These are phyloP conservation scores for Schoenoplectus tabernaemontani DNA, from an alignment of 202 grass and related monocot species.

Conservation along the genomic window DNA sequence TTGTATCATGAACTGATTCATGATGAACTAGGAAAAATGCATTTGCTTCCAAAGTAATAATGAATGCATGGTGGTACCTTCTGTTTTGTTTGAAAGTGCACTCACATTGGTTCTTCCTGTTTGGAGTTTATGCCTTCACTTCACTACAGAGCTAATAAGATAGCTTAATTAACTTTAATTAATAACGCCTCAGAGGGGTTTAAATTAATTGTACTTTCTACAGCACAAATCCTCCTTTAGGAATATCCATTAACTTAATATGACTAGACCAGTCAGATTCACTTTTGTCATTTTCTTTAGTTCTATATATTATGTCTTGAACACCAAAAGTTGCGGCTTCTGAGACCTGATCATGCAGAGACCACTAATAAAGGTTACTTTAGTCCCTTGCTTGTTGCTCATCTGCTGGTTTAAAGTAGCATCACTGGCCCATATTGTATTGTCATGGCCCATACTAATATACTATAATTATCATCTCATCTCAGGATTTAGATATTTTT, in stretches of 20 bases:
- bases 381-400: neutral
- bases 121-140: neutral
- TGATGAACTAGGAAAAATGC: neutral
- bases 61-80: slow-evolving; percentile 6
- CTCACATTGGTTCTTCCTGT: neutral
- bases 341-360: neutral
- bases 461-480: neutral
- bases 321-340: neutral
- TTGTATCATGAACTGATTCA: neutral
- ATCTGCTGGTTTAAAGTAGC: neutral
- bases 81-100: neutral
- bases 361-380: neutral
- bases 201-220: neutral
- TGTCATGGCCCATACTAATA: neutral
- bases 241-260: neutral
- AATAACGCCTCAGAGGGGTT: neutral
- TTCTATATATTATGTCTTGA: neutral
- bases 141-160: neutral
- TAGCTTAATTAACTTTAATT: neutral
- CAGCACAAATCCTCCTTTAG: neutral
- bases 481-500: neutral
- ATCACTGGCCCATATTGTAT: neutral
- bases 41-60: neutral
- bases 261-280: neutral
- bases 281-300: neutral